A percentile compares a stretch with the other conserved stretches of the same genome.
Evolutionary conservation across 2,329 filamentous ascomycete genomes (phyloP).

Genomic region (Triangularia verruculosa): DNA sequence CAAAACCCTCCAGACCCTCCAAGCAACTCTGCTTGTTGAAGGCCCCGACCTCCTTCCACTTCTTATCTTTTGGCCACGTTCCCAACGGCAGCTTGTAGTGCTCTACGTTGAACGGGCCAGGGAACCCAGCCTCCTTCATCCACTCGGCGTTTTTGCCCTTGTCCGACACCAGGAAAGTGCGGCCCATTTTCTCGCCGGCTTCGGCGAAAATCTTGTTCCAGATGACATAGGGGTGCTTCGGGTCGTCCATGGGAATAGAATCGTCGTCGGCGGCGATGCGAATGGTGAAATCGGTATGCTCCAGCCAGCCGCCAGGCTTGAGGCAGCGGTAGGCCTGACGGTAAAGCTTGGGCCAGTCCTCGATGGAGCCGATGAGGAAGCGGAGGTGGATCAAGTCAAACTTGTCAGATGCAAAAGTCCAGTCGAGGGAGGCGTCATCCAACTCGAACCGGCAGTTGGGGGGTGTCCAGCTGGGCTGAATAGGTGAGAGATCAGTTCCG

Average conservation of each 20-base stretch:
- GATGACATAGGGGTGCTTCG: conserved; percentile 18
- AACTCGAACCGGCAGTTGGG: conserved; percentile 58
- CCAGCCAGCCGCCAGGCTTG: conserved; percentile 26
- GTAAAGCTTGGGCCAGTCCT: conserved; percentile 24
- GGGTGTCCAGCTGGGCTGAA: conserved; percentile 46
- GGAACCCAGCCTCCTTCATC: conserved; percentile 22
- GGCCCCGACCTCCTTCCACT: conserved; percentile 12
- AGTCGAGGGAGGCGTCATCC: conserved; percentile 51
- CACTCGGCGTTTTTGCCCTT: conserved; percentile 13
- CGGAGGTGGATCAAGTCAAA: conserved; percentile 58
- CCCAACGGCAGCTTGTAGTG: conserved; percentile 13
- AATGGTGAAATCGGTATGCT: conserved; percentile 17
- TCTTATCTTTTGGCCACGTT: conserved; percentile 11
- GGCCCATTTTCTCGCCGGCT: conserved; percentile 13
- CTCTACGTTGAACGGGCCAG: conserved; percentile 14
- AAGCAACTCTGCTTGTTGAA: conserved; percentile 6
- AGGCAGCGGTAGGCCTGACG: conserved; percentile 22
- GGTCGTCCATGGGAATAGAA: conserved; percentile 31
- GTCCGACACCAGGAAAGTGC: conserved; percentile 15
- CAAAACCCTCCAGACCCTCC: conserved; percentile 14
- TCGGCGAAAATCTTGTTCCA: conserved; percentile 20
- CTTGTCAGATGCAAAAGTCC: conserved; percentile 43
- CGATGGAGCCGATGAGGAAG: conserved; percentile 18
- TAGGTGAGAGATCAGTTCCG: conserved; percentile 21
- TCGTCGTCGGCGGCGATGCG: conserved; percentile 49